Evolutionary conservation across 2,329 filamentous ascomycete genomes (phyloP), one percentile per base, ranked within the genome.

Genomic region (Mariannaea sp.): DNA sequence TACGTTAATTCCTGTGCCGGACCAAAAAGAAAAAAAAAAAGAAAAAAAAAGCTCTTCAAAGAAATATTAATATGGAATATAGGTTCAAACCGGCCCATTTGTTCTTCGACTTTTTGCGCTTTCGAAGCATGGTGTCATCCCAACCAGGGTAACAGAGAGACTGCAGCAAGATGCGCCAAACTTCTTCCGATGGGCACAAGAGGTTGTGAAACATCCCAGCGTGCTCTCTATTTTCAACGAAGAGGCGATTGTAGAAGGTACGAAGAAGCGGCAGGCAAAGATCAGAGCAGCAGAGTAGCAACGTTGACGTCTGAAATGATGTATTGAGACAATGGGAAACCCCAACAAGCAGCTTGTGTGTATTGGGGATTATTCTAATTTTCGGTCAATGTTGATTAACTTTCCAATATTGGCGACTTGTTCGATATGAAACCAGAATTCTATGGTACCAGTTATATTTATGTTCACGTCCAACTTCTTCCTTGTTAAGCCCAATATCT

Each of bases 1-100:
- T 89, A 71, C 56, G 73, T 59, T 38, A 6, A 22, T 8, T 17
- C 22, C 1, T 14, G 22, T 24, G 8, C 22, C n/a, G n/a, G n/a
- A n/a, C n/a, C n/a, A n/a, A n/a, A n/a, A n/a, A n/a, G 26, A 29
- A 7, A 7, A 7, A 29, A 29, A 12, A 12, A 29, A 29, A 29
- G 7, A 7, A 29, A 7, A 16, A 17, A 3, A 14, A 35, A 16
- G 5, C n/a, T 7, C 10, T 19, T 27, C 3, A 6, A 5, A 12
- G 12, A 19, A 14, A 47, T 20, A 4, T 3, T n/a, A 14, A 6
- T 12, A 26, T 1, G 86, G 84, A 14, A 6, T 12, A 26, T 1
- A 86, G 84, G 85, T 81, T 12, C 74, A 85, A 53, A 81, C 80
- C 2, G 88, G 83, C 0, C 85, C 88, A 0, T 91, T 92, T 67